Evolutionary conservation across 2,329 filamentous ascomycete species (phyloP).

Genomic region (Fusarium austroafricanum): DNA sequence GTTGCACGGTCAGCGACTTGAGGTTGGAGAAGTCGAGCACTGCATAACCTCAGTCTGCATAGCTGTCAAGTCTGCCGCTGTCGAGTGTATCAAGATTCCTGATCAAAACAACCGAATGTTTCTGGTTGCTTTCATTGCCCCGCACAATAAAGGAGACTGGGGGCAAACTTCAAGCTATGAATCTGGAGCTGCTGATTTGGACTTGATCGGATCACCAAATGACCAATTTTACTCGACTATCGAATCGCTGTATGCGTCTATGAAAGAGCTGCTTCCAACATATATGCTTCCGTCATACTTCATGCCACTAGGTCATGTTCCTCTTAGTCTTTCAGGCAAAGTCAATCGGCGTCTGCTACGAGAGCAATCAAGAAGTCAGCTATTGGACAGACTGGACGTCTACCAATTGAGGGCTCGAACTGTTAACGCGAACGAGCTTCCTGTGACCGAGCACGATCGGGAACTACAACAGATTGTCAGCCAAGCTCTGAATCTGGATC

Average conservation of each 20-base stretch:
- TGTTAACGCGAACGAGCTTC: rapidly evolving
- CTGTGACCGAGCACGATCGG: not conserved
- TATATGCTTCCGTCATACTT: slow-evolving; percentile 6
- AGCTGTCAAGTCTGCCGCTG: not conserved
- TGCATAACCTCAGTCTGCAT: not conserved
- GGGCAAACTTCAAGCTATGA: not conserved
- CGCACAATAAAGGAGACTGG: not conserved
- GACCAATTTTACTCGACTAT: not conserved
- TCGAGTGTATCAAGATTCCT: slow-evolving; percentile 3
- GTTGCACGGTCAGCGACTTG: slow-evolving; percentile 5
- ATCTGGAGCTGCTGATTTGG: not conserved
- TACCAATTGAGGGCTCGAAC: not conserved
- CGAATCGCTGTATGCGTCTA: not conserved
- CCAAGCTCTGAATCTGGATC: not conserved
- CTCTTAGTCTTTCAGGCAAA: not conserved
- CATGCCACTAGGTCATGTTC: not conserved
- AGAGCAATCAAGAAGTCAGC: not conserved
- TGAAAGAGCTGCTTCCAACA: not conserved
- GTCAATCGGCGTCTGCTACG: slow-evolving; percentile 5
- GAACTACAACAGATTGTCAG: not conserved
- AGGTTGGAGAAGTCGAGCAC: slow-evolving; percentile 1
- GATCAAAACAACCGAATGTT: not conserved
- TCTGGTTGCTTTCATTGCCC: not conserved
- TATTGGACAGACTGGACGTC: not conserved
- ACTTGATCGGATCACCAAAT: not conserved